phyloP scores from a whole-genome alignment of 352 stramenopile genomes.

The Peronospora belbahrii region DNA sequence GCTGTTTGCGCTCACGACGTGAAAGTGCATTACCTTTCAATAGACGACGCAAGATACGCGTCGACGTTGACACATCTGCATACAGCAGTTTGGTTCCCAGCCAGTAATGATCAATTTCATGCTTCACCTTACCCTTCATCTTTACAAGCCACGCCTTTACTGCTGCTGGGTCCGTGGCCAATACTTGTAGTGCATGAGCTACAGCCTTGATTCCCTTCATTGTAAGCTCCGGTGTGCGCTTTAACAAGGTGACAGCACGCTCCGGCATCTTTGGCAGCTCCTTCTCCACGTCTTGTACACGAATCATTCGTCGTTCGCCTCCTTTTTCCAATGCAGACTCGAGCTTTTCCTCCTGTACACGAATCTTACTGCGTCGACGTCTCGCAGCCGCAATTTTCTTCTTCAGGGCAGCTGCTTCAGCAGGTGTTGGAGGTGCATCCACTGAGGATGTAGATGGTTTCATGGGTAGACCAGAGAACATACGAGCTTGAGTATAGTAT shows the following conservation, averaged over 20 bases:
- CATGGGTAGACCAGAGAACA: constrained; percentile 42
- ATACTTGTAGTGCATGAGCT: constrained; percentile 46
- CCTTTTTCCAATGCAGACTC: constrained; percentile 73
- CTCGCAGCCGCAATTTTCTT: constrained; percentile 71
- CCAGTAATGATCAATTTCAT: constrained; percentile 95
- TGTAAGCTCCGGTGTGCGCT: constrained; percentile 58
- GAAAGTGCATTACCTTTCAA: constrained; percentile 91
- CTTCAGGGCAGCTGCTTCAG: constrained; percentile 52
- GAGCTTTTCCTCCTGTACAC: constrained; percentile 71
- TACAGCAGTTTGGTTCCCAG: constrained; percentile 95
- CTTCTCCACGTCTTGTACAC: constrained; percentile 70
- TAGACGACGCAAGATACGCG: constrained; percentile 87
- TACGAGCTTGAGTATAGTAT: constrained; percentile 21
- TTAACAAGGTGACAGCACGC: constrained; percentile 56
- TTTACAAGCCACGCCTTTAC: constrained; percentile 55
- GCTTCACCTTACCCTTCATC: constrained; percentile 78
- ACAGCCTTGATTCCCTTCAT: constrained; percentile 46
- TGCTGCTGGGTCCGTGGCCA: constrained; percentile 51
- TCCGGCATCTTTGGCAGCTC: constrained; percentile 69
- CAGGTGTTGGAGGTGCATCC: constrained; percentile 9
- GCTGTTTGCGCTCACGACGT: constrained; percentile 93
- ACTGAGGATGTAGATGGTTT: constrained; percentile 12
- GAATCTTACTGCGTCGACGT: constrained; percentile 71
- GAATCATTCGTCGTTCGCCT: constrained; percentile 68
- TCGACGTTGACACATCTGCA: constrained; percentile 92